A percentile compares a stretch with the other conserved stretches of the same genome.
phyloP scores from a whole-genome alignment of 345 rosid genomes.

The Leavenworthia alabamica region DNA sequence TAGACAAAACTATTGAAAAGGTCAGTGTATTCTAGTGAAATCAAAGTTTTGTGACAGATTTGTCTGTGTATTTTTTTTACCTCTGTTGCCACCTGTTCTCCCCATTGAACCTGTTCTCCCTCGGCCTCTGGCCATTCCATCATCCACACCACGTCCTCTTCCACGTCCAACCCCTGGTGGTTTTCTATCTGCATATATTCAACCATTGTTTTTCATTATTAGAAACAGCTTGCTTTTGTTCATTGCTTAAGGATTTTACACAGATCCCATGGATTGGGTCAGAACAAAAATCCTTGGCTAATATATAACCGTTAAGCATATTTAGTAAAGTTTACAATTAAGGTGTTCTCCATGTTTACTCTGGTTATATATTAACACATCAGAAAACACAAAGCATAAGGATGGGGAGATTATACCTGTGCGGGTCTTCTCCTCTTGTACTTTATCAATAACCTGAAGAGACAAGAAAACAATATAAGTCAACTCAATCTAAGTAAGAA shows the following conservation, averaged over 20 bases:
- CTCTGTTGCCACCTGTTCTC: constrained; percentile 26
- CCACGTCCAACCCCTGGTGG: constrained; percentile 34
- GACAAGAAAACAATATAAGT: neutral
- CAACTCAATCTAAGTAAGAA: neutral
- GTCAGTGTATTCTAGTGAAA: neutral
- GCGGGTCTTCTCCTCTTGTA: constrained; percentile 32
- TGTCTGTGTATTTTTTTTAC: constrained; percentile 6
- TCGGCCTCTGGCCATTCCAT: constrained; percentile 29
- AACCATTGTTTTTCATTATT: neutral
- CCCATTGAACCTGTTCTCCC: constrained; percentile 25
- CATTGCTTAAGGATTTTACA: too few relatives aligned
- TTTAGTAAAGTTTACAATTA: neutral
- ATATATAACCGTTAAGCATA: neutral
- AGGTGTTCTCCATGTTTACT: neutral
- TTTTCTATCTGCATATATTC: constrained; percentile 29
- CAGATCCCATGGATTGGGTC: too few relatives aligned
- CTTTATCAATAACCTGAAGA: constrained; percentile 33
- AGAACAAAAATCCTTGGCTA: neutral
- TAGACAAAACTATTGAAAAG: neutral
- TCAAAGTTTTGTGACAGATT: neutral
- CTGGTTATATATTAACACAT: neutral
- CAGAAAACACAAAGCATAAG: neutral
- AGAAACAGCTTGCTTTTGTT: neutral
- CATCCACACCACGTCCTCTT: constrained; percentile 34
- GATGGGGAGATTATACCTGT: constrained; percentile 22